Conservation (phyloP, 441 rosid species). For the Dalechampia spathulata region DNA sequence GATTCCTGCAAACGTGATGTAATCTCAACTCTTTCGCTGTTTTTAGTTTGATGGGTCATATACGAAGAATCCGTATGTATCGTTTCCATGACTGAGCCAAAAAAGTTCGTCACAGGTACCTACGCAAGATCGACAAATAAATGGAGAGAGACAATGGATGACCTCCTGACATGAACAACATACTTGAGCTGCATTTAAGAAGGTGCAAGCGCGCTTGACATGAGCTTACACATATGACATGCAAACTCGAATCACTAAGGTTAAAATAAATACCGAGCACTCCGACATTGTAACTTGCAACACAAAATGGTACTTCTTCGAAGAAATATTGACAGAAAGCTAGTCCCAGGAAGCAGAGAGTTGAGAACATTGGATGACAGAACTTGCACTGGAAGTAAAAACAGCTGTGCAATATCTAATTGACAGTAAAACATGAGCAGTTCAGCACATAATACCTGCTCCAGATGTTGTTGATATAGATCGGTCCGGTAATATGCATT, state of each 20-base stretch:
- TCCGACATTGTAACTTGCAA: background rate
- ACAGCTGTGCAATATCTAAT: background rate
- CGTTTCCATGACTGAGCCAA: slow-evolving; percentile 96
- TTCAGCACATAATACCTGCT: slow-evolving; percentile 38
- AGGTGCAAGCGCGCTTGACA: too few species aligned
- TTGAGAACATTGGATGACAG: background rate
- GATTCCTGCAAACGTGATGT: slow-evolving; percentile 24
- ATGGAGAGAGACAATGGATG: background rate
- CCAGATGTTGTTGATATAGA: slow-evolving; percentile 49
- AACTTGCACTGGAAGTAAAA: background rate
- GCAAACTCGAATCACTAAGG: background rate
- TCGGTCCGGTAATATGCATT: slow-evolving; percentile 82
- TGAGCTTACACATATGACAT: background rate
- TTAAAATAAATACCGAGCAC: background rate
- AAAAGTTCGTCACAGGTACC: slow-evolving; percentile 96
- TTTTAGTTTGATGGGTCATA: slow-evolving; percentile 30
- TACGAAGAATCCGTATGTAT: slow-evolving; percentile 76
- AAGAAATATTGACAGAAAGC: background rate
- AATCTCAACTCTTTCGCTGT: slow-evolving; percentile 20
- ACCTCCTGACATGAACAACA: background rate
- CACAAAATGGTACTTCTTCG: background rate
- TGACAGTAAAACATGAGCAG: background rate
- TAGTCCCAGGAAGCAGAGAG: background rate
- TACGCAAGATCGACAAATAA: slow-evolving; percentile 16
- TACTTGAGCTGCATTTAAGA: background rate